phyloP scores from a whole-genome alignment of 148 eudicot genomes.

The Talinum fruticosum region DNA sequence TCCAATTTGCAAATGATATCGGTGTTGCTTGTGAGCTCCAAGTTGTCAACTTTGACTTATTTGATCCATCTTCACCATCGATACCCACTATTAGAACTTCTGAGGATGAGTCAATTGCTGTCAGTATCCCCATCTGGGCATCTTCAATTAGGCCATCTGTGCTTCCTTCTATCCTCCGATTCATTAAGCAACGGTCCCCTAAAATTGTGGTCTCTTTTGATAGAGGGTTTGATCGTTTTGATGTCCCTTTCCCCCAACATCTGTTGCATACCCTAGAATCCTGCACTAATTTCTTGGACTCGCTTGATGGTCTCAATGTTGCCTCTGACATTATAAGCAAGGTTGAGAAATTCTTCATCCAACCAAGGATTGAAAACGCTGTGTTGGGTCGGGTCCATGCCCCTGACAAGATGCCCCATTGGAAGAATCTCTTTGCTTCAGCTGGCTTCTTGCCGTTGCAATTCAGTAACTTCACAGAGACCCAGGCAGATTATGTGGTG shows the following conservation, averaged over 20 bases:
- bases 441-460: conserved; percentile 56
- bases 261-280: conserved; percentile 71
- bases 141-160: conserved; percentile 46
- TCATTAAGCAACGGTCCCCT: conserved; percentile 69
- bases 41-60: conserved; percentile 52
- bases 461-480: conserved; percentile 82
- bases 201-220: conserved; percentile 77
- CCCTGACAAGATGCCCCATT: conserved; percentile 75
- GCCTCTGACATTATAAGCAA: conserved; percentile 58
- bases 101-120: conserved; percentile 76
- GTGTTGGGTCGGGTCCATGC: conserved; percentile 56
- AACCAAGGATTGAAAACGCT: conserved; percentile 67
- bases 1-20: conserved; percentile 67
- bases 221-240: conserved; percentile 74
- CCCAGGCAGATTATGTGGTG: conserved; percentile 83
- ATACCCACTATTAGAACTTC: conserved; percentile 43
- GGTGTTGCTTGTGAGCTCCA: conserved; percentile 73
- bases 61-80: conserved; percentile 45
- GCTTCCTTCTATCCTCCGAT: conserved; percentile 54
- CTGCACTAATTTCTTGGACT: conserved; percentile 66
- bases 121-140: conserved; percentile 63
- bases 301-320: conserved; percentile 78
- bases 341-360: conserved; percentile 77
- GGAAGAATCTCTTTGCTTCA: conserved; percentile 71
- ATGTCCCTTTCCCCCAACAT: conserved; percentile 74